Conservation (phyloP, 805 yeast species). For the Wickerhamiella dianesei region DNA sequence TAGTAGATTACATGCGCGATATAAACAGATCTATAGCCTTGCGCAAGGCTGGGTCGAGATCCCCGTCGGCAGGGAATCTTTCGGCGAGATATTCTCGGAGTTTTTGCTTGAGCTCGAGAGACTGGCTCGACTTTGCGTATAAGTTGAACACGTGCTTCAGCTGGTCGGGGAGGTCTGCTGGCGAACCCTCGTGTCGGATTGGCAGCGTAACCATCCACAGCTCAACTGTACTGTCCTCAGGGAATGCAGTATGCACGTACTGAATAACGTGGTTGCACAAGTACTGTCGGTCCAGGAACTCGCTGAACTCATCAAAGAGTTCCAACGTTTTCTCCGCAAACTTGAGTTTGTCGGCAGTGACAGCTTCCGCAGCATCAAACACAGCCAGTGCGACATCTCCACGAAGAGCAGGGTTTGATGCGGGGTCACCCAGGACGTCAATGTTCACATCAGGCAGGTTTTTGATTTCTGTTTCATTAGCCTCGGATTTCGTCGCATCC, state of each 20-base stretch:
- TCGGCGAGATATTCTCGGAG: conserved; percentile 19
- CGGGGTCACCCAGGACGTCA: conserved; percentile 74
- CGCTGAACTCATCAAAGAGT: conserved; percentile 52
- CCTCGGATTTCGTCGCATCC: conserved; percentile 43
- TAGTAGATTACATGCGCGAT: conserved; percentile 9
- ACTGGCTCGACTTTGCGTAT: conserved; percentile 29
- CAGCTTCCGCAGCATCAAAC: conserved; percentile 49
- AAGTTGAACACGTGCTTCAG: conserved; percentile 61
- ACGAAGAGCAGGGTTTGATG: conserved; percentile 61
- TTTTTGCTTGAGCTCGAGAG: conserved; percentile 15
- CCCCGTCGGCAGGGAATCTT: conserved; percentile 14
- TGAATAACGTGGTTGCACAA: conserved; percentile 51
- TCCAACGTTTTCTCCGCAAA: conserved; percentile 36
- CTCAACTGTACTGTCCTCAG: conserved; percentile 26
- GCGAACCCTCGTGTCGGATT: conserved; percentile 38
- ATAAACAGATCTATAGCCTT: conserved; percentile 18
- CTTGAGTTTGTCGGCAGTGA: conserved; percentile 25
- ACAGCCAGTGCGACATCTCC: conserved; percentile 64
- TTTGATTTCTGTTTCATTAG: conserved; percentile 43
- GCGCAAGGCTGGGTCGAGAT: conserved; percentile 15
- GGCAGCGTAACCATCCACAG: conserved; percentile 54
- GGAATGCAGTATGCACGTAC: conserved; percentile 31
- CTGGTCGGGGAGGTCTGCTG: conserved; percentile 38
- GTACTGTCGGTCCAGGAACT: conserved; percentile 51
- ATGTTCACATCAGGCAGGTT: conserved; percentile 77